phyloP scores from a whole-genome alignment of 2,329 filamentous ascomycete species.

The Aspergillus pseudonomiae region DNA sequence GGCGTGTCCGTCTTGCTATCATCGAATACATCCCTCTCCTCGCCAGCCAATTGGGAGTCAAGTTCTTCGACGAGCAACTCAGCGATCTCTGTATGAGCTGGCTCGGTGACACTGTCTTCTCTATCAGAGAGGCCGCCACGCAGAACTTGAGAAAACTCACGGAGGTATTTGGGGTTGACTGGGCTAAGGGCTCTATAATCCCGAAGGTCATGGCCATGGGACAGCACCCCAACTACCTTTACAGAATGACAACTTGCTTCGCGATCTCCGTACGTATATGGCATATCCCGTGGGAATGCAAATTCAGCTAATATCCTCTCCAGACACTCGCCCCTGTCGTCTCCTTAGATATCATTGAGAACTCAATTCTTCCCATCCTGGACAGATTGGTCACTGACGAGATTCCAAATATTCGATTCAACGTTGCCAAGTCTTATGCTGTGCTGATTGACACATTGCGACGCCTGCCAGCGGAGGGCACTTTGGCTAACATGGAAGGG shows the following conservation, averaged over 20 bases:
- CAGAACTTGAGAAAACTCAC: constrained; percentile 98
- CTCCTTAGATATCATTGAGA: constrained; percentile 88
- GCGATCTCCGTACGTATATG: constrained; percentile 81
- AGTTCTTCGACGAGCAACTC: constrained; percentile 98
- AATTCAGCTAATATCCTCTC: constrained; percentile 30
- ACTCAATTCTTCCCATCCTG: constrained; percentile 92
- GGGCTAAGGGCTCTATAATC: constrained; percentile 95
- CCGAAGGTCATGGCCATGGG: constrained; percentile 99
- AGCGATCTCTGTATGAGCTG: constrained; percentile 96
- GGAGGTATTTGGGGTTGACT: constrained; percentile 96
- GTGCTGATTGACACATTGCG: constrained; percentile 90
- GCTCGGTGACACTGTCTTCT: constrained; percentile 98
- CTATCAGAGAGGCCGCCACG: constrained; percentile 94
- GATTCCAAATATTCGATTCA: constrained; percentile 99
- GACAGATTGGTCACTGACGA: constrained; percentile 91
- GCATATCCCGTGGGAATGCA: constrained; percentile 1
- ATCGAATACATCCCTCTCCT: constrained; percentile 99
- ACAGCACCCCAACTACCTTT: constrained; percentile 96
- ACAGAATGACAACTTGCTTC: constrained; percentile 99
- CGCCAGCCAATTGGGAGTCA: constrained; percentile 90
- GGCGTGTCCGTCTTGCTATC: constrained; percentile 95
- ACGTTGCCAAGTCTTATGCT: constrained; percentile 96
- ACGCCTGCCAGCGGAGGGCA: constrained; percentile 85
- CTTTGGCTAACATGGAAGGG: constrained; percentile 78
- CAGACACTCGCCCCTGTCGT: constrained; percentile 93